Evolutionary conservation across 2,329 filamentous ascomycete genomes (phyloP), one percentile per base, ranked within the genome.

Genomic region (Escovopsis sp.): DNA sequence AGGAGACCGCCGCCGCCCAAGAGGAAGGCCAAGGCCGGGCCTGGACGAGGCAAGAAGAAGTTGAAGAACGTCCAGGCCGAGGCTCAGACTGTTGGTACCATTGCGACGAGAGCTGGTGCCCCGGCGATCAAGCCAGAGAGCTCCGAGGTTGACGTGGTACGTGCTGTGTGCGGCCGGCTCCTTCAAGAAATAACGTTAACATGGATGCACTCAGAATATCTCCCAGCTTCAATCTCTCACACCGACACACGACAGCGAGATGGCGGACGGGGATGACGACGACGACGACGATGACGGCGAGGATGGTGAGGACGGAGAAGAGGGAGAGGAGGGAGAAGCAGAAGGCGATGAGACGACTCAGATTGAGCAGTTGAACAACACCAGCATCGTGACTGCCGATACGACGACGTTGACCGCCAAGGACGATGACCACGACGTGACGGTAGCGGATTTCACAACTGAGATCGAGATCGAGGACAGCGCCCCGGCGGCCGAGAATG

Each of bases 21-120:
- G 59, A 80, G 85, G 59, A 94, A 89, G 68, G 69, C 74, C 39
- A 88, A 84, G 59, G 82, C 62, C 26, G 70, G 85, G 0, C 78
- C 83, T 33, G 85, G 85, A 7, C 76, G 86, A 48, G 85, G 85
- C 12, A 73, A 77, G 48, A 89, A 82, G 70, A 88, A 83, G 72
- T 84, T 80, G 62, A 85, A 80, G 58, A 57, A 67, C 51, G 63
- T 63, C 12, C 46, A 64, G 11, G 61, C 63, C 10, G 53, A 59
- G 23, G 59, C 54, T 3, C 59, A 64, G 51, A 41, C 48, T 18
- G 41, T 44, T 3, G 43, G 47, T 9, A 42, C 45, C 26, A 56
- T 58, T 23, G 60, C 63, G 30, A 57, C 59, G 28, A 59, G 45
- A n/a, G 45, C 50, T 19, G 68, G 64, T 28, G 59, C 59, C 23